These are phyloP conservation scores for Lichina pygmaea DNA, from an alignment of 495 filamentous ascomycete species.

Conservation along the genomic window DNA sequence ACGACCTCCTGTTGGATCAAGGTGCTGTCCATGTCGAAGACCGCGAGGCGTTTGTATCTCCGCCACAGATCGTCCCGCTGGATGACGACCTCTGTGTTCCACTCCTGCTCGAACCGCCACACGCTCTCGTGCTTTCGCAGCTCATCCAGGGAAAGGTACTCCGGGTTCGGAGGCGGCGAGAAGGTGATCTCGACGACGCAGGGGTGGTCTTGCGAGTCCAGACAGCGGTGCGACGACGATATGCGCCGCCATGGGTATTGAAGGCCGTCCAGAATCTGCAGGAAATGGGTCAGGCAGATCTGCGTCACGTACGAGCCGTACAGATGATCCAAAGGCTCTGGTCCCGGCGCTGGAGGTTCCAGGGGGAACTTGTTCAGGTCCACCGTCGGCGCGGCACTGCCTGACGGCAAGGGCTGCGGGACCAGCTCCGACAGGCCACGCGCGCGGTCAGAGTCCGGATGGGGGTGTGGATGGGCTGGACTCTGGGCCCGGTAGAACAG, in stretches of 20 bases:
- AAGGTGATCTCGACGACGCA: conserved; percentile 44
- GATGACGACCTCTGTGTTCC: conserved; percentile 62
- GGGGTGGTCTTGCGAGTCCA: conserved; percentile 32
- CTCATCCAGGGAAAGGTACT: conserved; percentile 39
- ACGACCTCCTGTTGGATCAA: conserved; percentile 92
- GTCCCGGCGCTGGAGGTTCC: conserved; percentile 33
- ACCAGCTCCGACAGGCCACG: conserved; percentile 10
- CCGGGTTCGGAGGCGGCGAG: conserved; percentile 34
- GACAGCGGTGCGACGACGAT: conserved; percentile 41
- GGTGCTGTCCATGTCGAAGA: conserved; percentile 97
- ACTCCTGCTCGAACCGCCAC: conserved; percentile 59
- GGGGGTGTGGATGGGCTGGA: conserved; percentile 18
- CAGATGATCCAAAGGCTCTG: conserved; percentile 46
- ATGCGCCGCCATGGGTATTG: conserved; percentile 26
- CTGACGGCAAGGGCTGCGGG: conserved; percentile 15
- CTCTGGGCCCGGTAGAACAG: conserved; percentile 34
- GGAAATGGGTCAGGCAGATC: conserved; percentile 58
- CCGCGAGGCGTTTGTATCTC: conserved; percentile 50
- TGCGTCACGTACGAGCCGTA: conserved; percentile 57
- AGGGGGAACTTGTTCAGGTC: conserved; percentile 44
- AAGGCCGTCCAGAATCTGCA: conserved; percentile 45
- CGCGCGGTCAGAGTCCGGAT: conserved; percentile 14
- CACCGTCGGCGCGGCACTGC: conserved; percentile 32
- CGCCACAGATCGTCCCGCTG: conserved; percentile 46
- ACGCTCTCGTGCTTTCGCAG: conserved; percentile 55